These are phyloP conservation scores for Hyaloscypha finlandica DNA, from an alignment of 495 filamentous ascomycete genomes.

Conservation along the genomic window DNA sequence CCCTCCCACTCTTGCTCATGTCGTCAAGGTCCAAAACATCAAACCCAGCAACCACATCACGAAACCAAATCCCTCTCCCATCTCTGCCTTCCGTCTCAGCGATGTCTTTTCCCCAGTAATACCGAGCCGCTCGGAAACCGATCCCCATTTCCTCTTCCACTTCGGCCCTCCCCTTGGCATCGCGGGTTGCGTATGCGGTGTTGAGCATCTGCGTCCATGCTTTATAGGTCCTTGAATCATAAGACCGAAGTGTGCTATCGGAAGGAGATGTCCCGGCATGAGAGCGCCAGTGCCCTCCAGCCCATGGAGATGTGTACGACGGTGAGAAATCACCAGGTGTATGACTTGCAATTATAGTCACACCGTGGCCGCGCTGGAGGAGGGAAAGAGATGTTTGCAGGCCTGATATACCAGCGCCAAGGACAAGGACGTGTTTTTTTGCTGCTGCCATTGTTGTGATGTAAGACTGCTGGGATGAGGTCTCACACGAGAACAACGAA, in stretches of 20 bases:
- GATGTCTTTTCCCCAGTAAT: conserved; percentile 21
- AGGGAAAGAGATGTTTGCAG: conserved; percentile 43
- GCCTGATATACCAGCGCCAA: conserved; percentile 46
- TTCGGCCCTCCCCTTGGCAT: neutral
- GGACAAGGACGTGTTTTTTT: conserved; percentile 23
- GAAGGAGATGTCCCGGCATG: neutral
- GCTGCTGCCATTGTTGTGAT: no score
- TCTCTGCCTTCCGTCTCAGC: neutral
- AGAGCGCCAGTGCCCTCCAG: conserved; percentile 30
- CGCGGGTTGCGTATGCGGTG: neutral
- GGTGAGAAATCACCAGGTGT: conserved; percentile 31
- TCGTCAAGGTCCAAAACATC: conserved; percentile 8
- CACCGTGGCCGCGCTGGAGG: conserved; percentile 26
- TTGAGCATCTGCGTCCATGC: conserved; percentile 40
- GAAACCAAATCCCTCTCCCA: conserved; percentile 24
- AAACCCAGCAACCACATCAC: conserved; percentile 16
- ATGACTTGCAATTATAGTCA: conserved; percentile 44
- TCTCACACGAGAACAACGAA: no score
- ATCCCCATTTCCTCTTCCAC: conserved; percentile 15
- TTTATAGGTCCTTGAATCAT: conserved; percentile 54
- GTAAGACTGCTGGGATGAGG: no score
- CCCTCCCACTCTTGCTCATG: neutral
- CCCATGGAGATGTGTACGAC: conserved; percentile 26
- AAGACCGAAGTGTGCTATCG: conserved; percentile 23
- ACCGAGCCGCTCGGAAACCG: conserved; percentile 8